Conservation (phyloP, 257 asterid species). For the Ilex aquifolium region DNA sequence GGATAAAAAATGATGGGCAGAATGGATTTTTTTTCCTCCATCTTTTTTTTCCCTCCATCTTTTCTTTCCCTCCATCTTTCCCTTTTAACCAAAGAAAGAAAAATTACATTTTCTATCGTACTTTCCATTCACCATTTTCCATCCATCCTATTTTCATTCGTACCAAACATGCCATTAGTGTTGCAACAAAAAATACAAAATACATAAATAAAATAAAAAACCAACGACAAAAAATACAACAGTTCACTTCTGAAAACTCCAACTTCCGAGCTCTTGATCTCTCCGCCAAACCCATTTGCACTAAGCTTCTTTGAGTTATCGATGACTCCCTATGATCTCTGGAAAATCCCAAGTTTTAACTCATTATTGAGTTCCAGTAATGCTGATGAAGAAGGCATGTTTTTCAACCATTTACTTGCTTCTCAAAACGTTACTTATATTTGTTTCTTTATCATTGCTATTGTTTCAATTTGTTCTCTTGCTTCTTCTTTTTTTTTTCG, state of each 20-base stretch:
- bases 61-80: no score
- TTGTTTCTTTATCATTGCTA: not conserved
- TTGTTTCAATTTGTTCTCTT: not conserved
- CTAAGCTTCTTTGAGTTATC: not conserved
- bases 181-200: no score
- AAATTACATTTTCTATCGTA: no score
- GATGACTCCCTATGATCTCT: not conserved
- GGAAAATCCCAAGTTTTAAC: conserved; percentile 2
- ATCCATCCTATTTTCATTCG: no score
- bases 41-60: no score
- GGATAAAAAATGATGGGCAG: no score
- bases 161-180: no score
- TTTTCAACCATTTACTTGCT: not conserved
- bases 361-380: not conserved
- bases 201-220: no score
- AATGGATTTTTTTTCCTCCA: no score
- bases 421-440: not conserved
- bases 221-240: no score
- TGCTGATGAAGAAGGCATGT: not conserved
- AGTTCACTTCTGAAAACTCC: conserved; percentile 19
- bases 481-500: not conserved
- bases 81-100: no score
- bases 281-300: conserved; percentile 14
- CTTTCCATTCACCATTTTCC: no score
- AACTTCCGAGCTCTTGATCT: conserved; percentile 14